A percentile compares a stretch with the other conserved stretches of the same genome.
Evolutionary conservation across 202 grass and related monocot genomes (phyloP).

Genomic region (Panicum virgatum): DNA sequence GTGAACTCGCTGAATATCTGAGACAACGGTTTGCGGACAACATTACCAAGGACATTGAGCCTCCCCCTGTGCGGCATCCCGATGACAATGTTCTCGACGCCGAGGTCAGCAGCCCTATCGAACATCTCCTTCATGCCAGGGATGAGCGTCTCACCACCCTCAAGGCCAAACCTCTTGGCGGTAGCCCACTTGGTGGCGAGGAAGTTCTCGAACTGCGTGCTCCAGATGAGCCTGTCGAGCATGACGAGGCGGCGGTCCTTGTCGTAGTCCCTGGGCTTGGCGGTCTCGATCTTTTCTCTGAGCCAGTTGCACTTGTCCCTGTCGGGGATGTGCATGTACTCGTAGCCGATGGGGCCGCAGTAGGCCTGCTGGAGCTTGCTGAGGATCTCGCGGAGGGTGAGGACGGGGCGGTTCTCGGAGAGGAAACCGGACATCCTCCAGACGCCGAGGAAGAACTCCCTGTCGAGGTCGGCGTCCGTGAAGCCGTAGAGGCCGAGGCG

Average conservation of each 20-base stretch:
- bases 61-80: slow-evolving; percentile 96
- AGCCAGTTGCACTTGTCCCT: slow-evolving; percentile 92
- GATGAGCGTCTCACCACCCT: slow-evolving; percentile 86
- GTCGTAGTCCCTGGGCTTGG: slow-evolving; percentile 49
- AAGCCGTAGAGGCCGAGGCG: slow-evolving; percentile 65
- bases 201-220: slow-evolving; percentile 95
- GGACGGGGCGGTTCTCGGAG: slow-evolving; percentile 83
- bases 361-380: slow-evolving; percentile 84
- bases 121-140: slow-evolving; percentile 99
- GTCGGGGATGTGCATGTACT: slow-evolving; percentile 94
- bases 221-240: slow-evolving; percentile 92
- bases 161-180: slow-evolving; percentile 89
- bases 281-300: slow-evolving; percentile 76
- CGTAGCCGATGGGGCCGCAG: slow-evolving; percentile 76
- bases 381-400: slow-evolving; percentile 84
- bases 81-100: slow-evolving; percentile 89
- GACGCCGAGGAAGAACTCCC: slow-evolving; percentile 91
- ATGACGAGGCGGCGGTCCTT: slow-evolving; percentile 70
- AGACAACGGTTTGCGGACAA: slow-evolving; percentile 76
- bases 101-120: slow-evolving; percentile 67
- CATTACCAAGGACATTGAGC: slow-evolving; percentile 88
- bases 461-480: slow-evolving; percentile 71
- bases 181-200: slow-evolving; percentile 90
- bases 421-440: slow-evolving; percentile 86
- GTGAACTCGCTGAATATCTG: slow-evolving; percentile 97